phyloP scores from a whole-genome alignment of 1,139 yeast species.

The Diutina scorzettiae region DNA sequence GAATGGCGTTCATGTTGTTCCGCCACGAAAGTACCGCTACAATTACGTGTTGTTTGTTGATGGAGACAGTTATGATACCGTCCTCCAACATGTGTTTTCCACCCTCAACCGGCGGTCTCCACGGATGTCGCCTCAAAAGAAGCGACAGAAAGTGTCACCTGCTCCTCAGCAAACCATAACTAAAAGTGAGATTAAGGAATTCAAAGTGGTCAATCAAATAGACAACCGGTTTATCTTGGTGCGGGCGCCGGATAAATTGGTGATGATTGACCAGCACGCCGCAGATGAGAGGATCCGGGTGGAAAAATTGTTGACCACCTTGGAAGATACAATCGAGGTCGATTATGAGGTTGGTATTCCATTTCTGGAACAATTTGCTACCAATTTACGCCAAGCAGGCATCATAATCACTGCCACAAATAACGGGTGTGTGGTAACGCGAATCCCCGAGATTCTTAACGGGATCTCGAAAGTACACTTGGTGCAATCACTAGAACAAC shows the following conservation, averaged over 20 bases:
- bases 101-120: background rate
- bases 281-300: constrained; percentile 57
- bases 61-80: background rate
- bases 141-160: background rate
- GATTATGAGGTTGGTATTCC: constrained; percentile 9
- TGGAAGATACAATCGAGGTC: constrained; percentile 12
- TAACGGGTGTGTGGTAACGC: constrained; percentile 21
- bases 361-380: constrained; percentile 9
- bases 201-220: constrained; percentile 33
- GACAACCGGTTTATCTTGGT: constrained; percentile 48
- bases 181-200: background rate
- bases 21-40: background rate
- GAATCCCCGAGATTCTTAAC: constrained; percentile 19
- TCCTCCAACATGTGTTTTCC: background rate
- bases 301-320: constrained; percentile 32
- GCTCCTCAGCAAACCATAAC: background rate
- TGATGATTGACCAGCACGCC: constrained; percentile 66
- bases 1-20: background rate
- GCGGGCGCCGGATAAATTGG: constrained; percentile 15
- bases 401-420: constrained; percentile 12
- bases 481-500: background rate
- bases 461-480: constrained; percentile 20
- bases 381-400: background rate
- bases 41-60: background rate
- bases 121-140: background rate